Base-by-base conservation (phyloP, 2,329 filamentous ascomycete genomes). In the Hymenoscyphus salicellus region DNA sequence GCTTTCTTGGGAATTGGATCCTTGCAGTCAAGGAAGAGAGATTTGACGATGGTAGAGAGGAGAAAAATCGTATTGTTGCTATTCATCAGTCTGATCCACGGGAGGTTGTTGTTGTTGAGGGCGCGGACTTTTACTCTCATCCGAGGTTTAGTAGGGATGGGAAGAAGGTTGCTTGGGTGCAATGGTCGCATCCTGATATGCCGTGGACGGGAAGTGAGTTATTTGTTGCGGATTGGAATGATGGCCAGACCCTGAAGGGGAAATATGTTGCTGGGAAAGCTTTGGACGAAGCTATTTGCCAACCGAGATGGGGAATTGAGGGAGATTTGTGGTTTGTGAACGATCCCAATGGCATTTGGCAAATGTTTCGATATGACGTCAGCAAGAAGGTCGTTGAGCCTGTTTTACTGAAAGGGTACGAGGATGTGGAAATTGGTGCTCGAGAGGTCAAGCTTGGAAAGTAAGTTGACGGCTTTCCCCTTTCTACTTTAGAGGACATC, bases 101-200 rank as follows among this genome's bases (percentile, higher is more conserved):
- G 8, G 76, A 81, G 1, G 76, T 71, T 32, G 71, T 78, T 0
- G 69, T 84, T 3, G 76, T 77, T 0, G 65, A 75, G 5, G 81
- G 79, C 0, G 79, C 81, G 2, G 83, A 86, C 69, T 86, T 86
- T 60, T 85, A 84, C 70, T 79, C 78, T 26, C 77, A 79, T 26
- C 82, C 83, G 0, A 78, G 78, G 17, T 85, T 82, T 67, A 82
- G 78, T 65, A 77, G 74, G 0, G 78, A 82, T 65, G 81, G 82
- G 1, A 75, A 72, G 6, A 78, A 77, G 59, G 67, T 84, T 30
- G 77, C 74, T n/a, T 86, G 83, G 83, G 75, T 82, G 14, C 79
- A 85, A 65, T 86, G 83, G 83, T 75, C 81, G 20, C 82, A 84
- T 67, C 83, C 83, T 0, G 77, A 82, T 58, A 79, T 86, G 74